Conservation (phyloP, 2,329 filamentous ascomycete species). For the Volutella citrinella region DNA sequence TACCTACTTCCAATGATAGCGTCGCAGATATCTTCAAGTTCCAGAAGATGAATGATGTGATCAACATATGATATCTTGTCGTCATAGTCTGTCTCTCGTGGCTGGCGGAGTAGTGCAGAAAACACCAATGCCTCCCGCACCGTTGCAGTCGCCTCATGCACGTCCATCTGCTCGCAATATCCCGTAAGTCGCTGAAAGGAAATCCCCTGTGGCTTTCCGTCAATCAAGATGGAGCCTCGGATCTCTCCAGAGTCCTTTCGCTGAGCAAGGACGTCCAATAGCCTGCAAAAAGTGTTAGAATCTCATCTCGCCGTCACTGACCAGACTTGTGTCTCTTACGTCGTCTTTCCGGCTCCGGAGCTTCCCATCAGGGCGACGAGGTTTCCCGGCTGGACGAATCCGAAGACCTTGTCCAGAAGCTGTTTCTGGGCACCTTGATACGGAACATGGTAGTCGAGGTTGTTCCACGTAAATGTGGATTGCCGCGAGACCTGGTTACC, state of each 20-base stretch:
- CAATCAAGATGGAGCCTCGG: constrained; percentile 42
- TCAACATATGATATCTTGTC: constrained; percentile 68
- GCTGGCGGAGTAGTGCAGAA: constrained; percentile 62
- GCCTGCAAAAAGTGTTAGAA: constrained; percentile 8
- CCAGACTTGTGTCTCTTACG: constrained; percentile 36
- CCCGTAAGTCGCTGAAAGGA: constrained; percentile 66
- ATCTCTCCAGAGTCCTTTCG: constrained; percentile 62
- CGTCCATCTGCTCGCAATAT: constrained; percentile 67
- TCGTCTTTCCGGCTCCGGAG: constrained; percentile 80
- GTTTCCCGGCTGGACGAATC: constrained; percentile 76
- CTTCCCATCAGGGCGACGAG: constrained; percentile 80
- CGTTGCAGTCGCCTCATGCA: constrained; percentile 63
- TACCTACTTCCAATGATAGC: constrained; percentile 54
- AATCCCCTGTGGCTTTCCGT: constrained; percentile 55
- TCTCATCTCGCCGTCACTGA: no score
- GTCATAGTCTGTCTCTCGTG: constrained; percentile 46
- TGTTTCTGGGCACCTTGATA: constrained; percentile 53
- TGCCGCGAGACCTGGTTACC: constrained; percentile 45
- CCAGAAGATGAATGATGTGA: constrained; percentile 62
- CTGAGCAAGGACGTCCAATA: constrained; percentile 66
- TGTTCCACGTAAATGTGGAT: constrained; percentile 66
- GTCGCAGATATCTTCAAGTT: constrained; percentile 62
- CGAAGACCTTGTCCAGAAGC: constrained; percentile 64
- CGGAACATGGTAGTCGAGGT: constrained; percentile 69
- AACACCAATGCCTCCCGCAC: constrained; percentile 67